Evolutionary conservation across 75 land plant genomes (phyloP).

Genomic region (Azolla pinnata): DNA sequence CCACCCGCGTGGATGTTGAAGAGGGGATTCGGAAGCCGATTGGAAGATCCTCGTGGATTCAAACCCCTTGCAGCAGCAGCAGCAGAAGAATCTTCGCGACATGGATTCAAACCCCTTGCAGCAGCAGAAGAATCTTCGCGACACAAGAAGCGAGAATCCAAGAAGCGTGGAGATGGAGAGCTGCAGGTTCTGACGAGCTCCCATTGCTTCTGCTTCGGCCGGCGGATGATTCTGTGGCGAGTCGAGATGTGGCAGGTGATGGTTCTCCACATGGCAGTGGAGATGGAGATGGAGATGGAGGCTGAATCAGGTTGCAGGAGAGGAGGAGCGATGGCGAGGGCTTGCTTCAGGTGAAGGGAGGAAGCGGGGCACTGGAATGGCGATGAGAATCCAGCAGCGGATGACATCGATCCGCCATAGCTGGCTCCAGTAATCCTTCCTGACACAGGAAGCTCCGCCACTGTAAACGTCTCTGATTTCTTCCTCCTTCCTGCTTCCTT

Average conservation of each 20-base stretch:
- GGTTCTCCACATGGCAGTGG: slow-evolving; percentile 3
- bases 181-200: neutral
- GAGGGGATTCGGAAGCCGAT: too few relatives aligned
- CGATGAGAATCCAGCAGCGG: neutral
- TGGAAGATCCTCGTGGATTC: too few relatives aligned
- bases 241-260: neutral
- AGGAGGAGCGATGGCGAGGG: neutral
- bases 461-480: slow-evolving; percentile 1
- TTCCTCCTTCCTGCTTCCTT: neutral
- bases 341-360: too few relatives aligned
- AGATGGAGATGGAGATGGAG: neutral
- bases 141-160: too few relatives aligned
- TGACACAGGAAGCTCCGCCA: too few relatives aligned
- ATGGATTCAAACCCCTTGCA: neutral
- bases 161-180: neutral
- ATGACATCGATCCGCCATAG: neutral
- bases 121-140: too few relatives aligned
- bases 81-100: neutral
- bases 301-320: neutral
- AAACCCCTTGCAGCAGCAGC: neutral
- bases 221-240: neutral
- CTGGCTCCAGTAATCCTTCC: neutral
- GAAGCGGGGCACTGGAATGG: neutral
- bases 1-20: too few relatives aligned
- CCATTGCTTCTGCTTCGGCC: neutral